Conservation (phyloP, 345 rosid species). For the Ceriops decandra region DNA sequence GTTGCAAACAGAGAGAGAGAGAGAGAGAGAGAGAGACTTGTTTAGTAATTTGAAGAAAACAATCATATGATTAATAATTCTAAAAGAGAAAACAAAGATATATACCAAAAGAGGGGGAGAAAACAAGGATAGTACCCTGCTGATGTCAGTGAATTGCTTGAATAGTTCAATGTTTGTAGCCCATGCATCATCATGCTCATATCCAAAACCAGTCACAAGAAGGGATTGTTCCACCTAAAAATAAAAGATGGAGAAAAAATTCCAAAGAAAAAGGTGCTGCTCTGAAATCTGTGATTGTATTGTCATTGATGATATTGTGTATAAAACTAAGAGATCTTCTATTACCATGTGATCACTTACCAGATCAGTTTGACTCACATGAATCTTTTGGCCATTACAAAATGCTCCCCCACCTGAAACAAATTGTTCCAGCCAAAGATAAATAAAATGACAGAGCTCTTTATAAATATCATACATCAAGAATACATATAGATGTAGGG, state of each 20-base stretch:
- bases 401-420: slow-evolving; percentile 86
- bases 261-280: not conserved
- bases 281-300: not conserved
- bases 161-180: slow-evolving; percentile 77
- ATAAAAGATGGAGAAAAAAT: not conserved
- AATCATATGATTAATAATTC: not conserved
- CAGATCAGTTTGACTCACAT: slow-evolving; percentile 65
- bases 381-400: slow-evolving; percentile 80
- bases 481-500: too few species aligned
- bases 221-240: slow-evolving; percentile 85
- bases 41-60: too few species aligned
- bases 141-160: slow-evolving; percentile 89
- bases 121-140: slow-evolving; percentile 49
- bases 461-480: not conserved
- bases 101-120: not conserved
- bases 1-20: not conserved
- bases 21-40: not conserved
- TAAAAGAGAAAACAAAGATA: not conserved
- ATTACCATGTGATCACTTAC: slow-evolving; percentile 33
- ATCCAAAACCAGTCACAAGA: slow-evolving; percentile 96
- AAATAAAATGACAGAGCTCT: slow-evolving; percentile 2
- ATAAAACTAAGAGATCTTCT: not conserved
- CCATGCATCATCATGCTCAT: slow-evolving; percentile 95
- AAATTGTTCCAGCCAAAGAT: slow-evolving; percentile 16
- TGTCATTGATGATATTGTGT: not conserved